Evolutionary conservation across 306 rosid species (phyloP), one percentile per base, ranked within the genome.

Genomic region (Cyamopsis tetragonoloba): DNA sequence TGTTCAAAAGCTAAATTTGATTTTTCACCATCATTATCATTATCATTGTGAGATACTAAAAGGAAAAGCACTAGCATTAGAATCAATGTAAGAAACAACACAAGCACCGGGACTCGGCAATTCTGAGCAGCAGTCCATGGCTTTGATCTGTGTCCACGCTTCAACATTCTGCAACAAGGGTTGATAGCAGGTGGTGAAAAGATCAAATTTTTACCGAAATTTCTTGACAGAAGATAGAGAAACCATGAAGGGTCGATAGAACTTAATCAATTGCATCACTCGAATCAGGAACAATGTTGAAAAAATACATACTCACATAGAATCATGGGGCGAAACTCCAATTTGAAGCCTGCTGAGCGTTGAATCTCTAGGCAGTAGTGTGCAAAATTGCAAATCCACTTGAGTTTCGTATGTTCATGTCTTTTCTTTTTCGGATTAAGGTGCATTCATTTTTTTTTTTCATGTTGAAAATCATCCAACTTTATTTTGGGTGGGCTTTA

Each of bases 111-210:
- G 46, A 79, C 70, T 24, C 47, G 31, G 27, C 28, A 72, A 26
- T 70, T 77, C 58, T 35, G 83, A 77, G 50, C 35, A 69, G 73
- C 78, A 67, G 18, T 79, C 69, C 84, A 68, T 54, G 82, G 70
- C 76, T 57, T 87, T 13, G 75, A 75, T 82, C 72, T 87, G 85
- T 65, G 48, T 66, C 91, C 92, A 35, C 71, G 85, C 75, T 79
- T 85, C 85, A 77, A 76, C 98, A 87, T 89, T 70, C 89, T 83
- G 86, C 83, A 77, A 65, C 8, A 35, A 68, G 72, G 62, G 62
- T 14, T 14, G 15, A 3, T 37, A 23, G 49, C 2, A 50, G 0
- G 12, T 2, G 10, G 6, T 5, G 5, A 71, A 59, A 59, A 72
- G 53, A 31, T 77, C 23, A 39, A 27, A 10, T 3, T 42, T 62